These are phyloP conservation scores for Raddia distichophylla DNA, from an alignment of 176 grass and related monocot genomes.

Conservation along the genomic window DNA sequence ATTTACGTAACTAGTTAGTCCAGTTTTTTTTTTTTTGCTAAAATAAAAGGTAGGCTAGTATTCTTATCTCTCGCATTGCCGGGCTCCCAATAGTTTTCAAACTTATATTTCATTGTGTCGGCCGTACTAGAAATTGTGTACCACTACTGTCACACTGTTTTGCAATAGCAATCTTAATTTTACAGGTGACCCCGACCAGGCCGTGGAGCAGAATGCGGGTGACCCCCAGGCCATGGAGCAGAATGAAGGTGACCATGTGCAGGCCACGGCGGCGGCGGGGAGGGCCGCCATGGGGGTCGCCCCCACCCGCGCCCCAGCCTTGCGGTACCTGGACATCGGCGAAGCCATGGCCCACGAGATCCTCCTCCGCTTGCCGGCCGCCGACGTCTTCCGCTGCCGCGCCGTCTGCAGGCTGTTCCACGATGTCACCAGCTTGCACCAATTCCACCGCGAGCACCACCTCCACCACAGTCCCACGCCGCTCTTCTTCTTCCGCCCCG, in stretches of 20 bases:
- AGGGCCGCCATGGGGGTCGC: not conserved
- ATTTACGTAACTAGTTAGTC: too few relatives aligned
- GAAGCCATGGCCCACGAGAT: not conserved
- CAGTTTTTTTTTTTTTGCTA: too few relatives aligned
- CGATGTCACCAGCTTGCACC: not conserved
- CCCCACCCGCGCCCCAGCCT: not conserved
- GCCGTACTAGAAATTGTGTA: too few relatives aligned
- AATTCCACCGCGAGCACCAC: not conserved
- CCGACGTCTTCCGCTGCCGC: conserved; percentile 7
- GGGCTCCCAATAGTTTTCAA: too few relatives aligned
- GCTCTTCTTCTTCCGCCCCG: conserved; percentile 22
- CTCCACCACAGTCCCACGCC: not conserved
- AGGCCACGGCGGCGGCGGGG: not conserved
- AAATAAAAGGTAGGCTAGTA: too few relatives aligned
- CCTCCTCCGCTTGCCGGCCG: conserved; percentile 5
- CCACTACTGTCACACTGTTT: too few relatives aligned
- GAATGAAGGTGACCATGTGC: not conserved
- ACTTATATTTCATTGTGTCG: too few relatives aligned
- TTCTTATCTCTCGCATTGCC: too few relatives aligned
- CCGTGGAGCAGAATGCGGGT: not conserved
- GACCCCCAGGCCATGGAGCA: not conserved
- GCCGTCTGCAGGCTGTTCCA: not conserved
- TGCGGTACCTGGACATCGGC: not conserved
- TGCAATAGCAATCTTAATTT: too few relatives aligned
- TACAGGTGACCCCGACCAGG: not conserved